Evolutionary conservation across 495 filamentous ascomycete species (phyloP).

Genomic region (Trichoderma orchidacearum): DNA sequence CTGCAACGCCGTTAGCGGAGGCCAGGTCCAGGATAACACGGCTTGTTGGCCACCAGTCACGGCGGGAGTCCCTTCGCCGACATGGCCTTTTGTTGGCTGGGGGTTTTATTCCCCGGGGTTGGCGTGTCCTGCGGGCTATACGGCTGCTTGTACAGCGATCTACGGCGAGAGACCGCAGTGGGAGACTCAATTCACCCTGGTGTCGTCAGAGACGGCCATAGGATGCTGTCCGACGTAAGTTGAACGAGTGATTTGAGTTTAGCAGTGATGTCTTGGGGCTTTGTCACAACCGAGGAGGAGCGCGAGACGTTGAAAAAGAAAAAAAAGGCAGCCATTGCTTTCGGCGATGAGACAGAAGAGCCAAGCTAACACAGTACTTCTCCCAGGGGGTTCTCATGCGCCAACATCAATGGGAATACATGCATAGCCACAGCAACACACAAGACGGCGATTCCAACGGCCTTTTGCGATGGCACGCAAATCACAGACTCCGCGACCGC

Average conservation of each 20-base stretch:
- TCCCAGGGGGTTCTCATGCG: constrained; percentile 17
- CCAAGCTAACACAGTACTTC: not conserved
- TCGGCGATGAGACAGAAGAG: not conserved
- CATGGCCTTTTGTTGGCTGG: constrained; percentile 12
- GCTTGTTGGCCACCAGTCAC: constrained; percentile 18
- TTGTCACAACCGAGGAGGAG: too few species aligned
- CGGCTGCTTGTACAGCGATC: constrained; percentile 18
- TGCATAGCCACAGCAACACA: constrained; percentile 12
- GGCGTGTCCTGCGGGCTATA: constrained; percentile 18
- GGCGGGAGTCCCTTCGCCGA: constrained; percentile 6
- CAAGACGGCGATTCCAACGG: constrained; percentile 11
- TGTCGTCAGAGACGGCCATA: constrained; percentile 17
- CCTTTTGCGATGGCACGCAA: constrained; percentile 14
- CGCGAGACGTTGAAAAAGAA: not conserved
- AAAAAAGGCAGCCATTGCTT: not conserved
- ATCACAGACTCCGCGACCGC: constrained; percentile 6
- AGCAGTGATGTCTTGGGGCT: too few species aligned
- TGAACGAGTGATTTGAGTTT: not conserved
- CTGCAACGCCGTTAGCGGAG: not conserved
- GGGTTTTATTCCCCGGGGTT: constrained; percentile 21
- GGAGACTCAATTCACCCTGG: constrained; percentile 17
- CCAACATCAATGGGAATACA: constrained; percentile 20
- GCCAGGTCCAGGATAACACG: constrained; percentile 9
- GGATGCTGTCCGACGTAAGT: constrained; percentile 22
- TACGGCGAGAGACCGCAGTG: constrained; percentile 15